These are phyloP conservation scores for Termitomyces sp. DNA, from an alignment of 768 basidiomycete species.

Conservation along the genomic window DNA sequence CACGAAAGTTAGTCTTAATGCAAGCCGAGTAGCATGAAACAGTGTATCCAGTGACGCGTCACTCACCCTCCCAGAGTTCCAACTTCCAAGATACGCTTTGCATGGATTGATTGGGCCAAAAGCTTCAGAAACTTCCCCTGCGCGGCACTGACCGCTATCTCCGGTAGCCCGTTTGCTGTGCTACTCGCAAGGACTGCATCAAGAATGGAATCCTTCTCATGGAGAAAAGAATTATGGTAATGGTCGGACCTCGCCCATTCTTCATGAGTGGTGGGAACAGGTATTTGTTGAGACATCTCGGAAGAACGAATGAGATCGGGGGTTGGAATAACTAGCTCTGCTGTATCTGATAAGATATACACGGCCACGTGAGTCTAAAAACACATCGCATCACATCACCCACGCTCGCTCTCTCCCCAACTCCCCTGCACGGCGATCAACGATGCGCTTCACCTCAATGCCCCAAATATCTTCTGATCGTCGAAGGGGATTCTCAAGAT, in stretches of 20 bases:
- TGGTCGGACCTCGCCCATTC: constrained; percentile 51
- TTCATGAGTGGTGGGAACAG: constrained; percentile 17
- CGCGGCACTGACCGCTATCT: constrained; percentile 47
- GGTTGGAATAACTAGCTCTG: not conserved
- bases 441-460: constrained; percentile 50
- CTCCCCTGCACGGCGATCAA: constrained; percentile 58
- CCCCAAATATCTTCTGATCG: constrained; percentile 70
- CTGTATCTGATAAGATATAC: constrained; percentile 4
- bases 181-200: constrained; percentile 38
- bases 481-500: constrained; percentile 20
- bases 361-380: not conserved
- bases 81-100: constrained; percentile 59
- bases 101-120: constrained; percentile 44
- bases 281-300: constrained; percentile 2
- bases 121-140: constrained; percentile 60
- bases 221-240: constrained; percentile 56
- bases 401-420: constrained; percentile 52
- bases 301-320: not conserved
- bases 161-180: constrained; percentile 41
- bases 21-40: too few relatives aligned
- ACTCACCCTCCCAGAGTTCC: constrained; percentile 64
- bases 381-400: constrained; percentile 32
- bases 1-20: not conserved
- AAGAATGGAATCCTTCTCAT: constrained; percentile 38
- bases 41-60: not conserved